phyloP scores from a whole-genome alignment of 129 eudicot genomes.

The Lactuca saligna region DNA sequence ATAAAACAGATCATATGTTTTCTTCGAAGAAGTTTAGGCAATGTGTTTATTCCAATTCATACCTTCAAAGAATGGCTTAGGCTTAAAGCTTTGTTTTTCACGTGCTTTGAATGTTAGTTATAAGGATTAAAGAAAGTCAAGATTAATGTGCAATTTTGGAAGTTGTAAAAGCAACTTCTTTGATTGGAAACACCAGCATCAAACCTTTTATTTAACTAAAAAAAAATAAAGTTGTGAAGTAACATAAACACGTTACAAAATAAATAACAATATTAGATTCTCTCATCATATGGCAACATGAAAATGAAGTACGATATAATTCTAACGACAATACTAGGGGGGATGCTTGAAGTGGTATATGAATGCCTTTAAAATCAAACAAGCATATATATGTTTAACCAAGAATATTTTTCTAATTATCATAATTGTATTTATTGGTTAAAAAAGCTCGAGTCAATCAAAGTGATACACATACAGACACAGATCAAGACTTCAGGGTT shows the following conservation, averaged over 20 bases:
- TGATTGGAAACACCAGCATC: conserved; percentile 20
- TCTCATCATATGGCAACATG: background rate
- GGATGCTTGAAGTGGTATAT: background rate
- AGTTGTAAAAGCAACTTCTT: conserved; percentile 29
- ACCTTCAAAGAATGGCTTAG: background rate
- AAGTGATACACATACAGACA: too few species aligned
- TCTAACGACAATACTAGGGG: background rate
- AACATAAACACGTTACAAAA: background rate
- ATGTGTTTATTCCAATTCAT: conserved; percentile 16
- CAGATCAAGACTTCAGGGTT: too few species aligned
- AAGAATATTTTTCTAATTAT: too few species aligned
- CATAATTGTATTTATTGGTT: too few species aligned
- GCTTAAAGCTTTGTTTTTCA: conserved; percentile 30
- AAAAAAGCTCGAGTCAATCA: too few species aligned
- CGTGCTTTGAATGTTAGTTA: conserved; percentile 24
- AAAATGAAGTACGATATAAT: background rate
- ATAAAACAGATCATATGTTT: background rate
- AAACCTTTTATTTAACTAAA: background rate
- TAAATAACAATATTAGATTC: background rate
- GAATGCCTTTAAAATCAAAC: background rate
- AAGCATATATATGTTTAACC: background rate
- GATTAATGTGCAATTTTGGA: conserved; percentile 16
- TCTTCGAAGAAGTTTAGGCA: conserved; percentile 6
- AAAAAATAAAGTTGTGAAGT: background rate
- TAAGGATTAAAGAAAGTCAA: conserved; percentile 22